Evolutionary conservation across 163 green algal genomes (phyloP), one percentile per base, ranked within the genome.

Genomic region (Scenedesmus sp.): DNA sequence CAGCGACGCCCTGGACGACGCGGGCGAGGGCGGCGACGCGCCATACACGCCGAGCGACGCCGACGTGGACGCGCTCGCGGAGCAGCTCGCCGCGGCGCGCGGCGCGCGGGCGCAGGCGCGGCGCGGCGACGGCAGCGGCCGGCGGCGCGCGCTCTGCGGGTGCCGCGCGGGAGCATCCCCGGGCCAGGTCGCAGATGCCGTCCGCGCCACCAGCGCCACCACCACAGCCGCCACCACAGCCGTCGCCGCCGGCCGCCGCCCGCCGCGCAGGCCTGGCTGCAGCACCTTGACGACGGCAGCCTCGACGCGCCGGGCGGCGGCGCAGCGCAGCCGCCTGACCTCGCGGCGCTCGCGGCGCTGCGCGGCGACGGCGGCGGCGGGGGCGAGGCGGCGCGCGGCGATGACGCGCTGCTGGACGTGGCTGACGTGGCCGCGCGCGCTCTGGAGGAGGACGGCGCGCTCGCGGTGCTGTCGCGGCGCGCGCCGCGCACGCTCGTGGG

Each of bases 351-450:
- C 17, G 70, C 47, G 5, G 15, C 57, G 11, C 22, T 39, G 5
- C 14, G 24, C 17, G 24, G 20, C 13, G 36, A 71, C 58, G 57
- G 63, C 63, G 31, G 33, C 60, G 39, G 63, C 42, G 34, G 39
- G 24, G 47, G 33, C 39, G 20, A 48, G 63, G n/a, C n/a, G n/a
- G n/a, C 45, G 20, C 24, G 39, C 3, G 45, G 39, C 33, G 58
- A 80, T 14, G 58, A 80, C n/a, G 67, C 22, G 4, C 18, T 80
- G 34, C 47, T 72, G n/a, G 71, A 80, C 50, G 50, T 80, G 3
- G 42, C 44, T 44, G 71, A 80, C 15, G 22, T 80, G 1, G 71
- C 71, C 13, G 50, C 29, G 11, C 51, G 48, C 36, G 71, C 71
- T 15, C 20, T 63, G 1, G 28, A 62, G 18, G 56, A 80, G 57